phyloP scores from a whole-genome alignment of 768 basidiomycete genomes.

The Rhodotorula kratochvilovae region DNA sequence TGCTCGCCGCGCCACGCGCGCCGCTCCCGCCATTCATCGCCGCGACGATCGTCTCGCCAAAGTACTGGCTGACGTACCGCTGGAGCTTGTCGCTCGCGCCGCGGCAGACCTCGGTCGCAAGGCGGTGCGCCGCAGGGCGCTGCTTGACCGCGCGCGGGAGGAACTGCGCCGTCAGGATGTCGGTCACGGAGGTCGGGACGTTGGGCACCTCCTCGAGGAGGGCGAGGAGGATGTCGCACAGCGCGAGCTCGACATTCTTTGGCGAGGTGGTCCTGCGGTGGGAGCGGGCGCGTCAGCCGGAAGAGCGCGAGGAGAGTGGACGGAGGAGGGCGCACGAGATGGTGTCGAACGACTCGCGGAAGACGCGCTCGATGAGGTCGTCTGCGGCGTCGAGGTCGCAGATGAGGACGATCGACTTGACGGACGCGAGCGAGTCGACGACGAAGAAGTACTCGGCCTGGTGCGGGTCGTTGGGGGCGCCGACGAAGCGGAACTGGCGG shows the following conservation, averaged over 20 bases:
- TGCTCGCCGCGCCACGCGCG: conserved; percentile 43
- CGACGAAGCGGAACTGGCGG: conserved; percentile 59
- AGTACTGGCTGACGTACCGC: conserved; percentile 81
- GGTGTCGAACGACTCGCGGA: conserved; percentile 74
- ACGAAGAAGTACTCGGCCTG: conserved; percentile 87
- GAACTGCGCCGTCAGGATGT: conserved; percentile 78
- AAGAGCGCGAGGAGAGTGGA: conserved; percentile 20
- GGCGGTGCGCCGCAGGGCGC: conserved; percentile 57
- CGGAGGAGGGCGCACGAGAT: conserved; percentile 54
- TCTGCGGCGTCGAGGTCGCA: conserved; percentile 80
- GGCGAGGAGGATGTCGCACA: conserved; percentile 84
- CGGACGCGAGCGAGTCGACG: conserved; percentile 85
- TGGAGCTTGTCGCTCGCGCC: conserved; percentile 77
- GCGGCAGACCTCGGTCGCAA: conserved; percentile 82
- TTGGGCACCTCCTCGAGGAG: conserved; percentile 79
- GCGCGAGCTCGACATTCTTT: conserved; percentile 77
- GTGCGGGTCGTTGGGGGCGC: conserved; percentile 59
- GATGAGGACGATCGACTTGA: conserved; percentile 89
- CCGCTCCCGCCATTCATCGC: conserved; percentile 43
- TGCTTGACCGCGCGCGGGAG: conserved; percentile 53
- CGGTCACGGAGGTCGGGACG: conserved; percentile 73
- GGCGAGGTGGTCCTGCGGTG: conserved; percentile 55
- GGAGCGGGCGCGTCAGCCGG: not conserved
- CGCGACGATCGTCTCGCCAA: conserved; percentile 79
- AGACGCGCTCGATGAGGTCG: conserved; percentile 74